Conservation (phyloP, 768 basidiomycete genomes). For the Basidioascus undulatus region DNA sequence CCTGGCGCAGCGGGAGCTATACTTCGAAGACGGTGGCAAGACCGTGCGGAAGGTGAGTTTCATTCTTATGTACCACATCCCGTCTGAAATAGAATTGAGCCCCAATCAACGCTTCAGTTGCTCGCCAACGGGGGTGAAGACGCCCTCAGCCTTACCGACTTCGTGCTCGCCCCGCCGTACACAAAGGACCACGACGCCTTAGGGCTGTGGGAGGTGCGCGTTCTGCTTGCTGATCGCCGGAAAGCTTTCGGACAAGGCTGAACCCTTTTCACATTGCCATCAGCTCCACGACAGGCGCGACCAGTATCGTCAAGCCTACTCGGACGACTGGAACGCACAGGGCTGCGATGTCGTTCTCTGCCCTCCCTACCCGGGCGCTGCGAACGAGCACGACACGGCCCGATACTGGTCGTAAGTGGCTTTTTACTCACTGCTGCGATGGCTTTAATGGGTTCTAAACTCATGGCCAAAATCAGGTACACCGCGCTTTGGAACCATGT, state of each 20-base stretch:
- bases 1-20: not conserved
- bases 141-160: not conserved
- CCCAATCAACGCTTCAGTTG: too few relatives aligned
- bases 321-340: not conserved
- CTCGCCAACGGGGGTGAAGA: conserved; percentile 1
- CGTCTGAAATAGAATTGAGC: conserved; percentile 8
- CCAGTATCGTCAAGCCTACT: not conserved
- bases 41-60: not conserved
- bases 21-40: conserved; percentile 2
- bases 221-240: too few relatives aligned
- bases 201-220: not conserved
- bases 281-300: not conserved
- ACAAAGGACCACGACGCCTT: not conserved
- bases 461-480: conserved; percentile 10
- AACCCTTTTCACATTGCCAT: too few relatives aligned
- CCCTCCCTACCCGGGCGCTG: not conserved
- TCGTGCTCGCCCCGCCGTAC: not conserved
- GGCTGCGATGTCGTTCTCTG: conserved; percentile 4
- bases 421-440: too few relatives aligned
- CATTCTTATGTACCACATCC: too few relatives aligned
- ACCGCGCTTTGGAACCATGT: conserved; percentile 15
- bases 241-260: not conserved
- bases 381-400: conserved; percentile 2
- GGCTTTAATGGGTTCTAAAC: too few relatives aligned
- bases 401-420: conserved; percentile 5